Evolutionary conservation across 176 grass and related monocot genomes (phyloP), one percentile per base, ranked within the genome.

Genomic region (Rhynchospora pubera): DNA sequence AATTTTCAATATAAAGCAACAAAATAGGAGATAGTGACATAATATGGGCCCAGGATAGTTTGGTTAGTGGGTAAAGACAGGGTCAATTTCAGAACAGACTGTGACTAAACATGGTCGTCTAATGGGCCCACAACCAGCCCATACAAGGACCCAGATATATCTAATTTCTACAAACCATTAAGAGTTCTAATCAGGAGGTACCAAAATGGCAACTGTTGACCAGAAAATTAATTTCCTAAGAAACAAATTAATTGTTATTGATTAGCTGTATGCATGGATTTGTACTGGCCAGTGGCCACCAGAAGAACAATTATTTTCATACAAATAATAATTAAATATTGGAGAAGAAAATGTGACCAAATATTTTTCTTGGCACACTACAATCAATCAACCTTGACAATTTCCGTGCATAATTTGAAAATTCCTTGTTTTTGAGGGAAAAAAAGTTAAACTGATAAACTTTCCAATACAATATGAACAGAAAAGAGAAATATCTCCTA

Each of bases 121-220:
- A 4, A 51, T 74, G 69, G 69, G 43, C 11, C 69, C 69, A 74
- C 47, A 8, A 55, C 72, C 48, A 55, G 72, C 72, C 47, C 48
- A 76, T 75, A 32, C 70, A 55, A 55, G 72, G 72, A 55, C 72
- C 66, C 66, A 76, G 8, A 72, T 53, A 75, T 76, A 70, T 70
- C 16, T 70, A 28, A 75, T 55, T 76, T 76, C 50, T 76, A 76
- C 48, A 76, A 30, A 22, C 13, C 42, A 52, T 28, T 18, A 76
- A 30, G 19, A 75, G 22, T 55, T 53, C 47, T 53, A 7, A 74
- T 74, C 21, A 48, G 70, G 46, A 45, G 65, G 21, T 24, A 10
- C 21, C 19, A 7, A 74, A 26, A 15, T 75, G 21, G 19, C 19
- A 51, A 74, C 45, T 48, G 69, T 74, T 51, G 46, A 73, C 44